Evolutionary conservation across 2,329 filamentous ascomycete genomes (phyloP), one percentile per base, ranked within the genome.

Genomic region (Boeremia lycopersici): DNA sequence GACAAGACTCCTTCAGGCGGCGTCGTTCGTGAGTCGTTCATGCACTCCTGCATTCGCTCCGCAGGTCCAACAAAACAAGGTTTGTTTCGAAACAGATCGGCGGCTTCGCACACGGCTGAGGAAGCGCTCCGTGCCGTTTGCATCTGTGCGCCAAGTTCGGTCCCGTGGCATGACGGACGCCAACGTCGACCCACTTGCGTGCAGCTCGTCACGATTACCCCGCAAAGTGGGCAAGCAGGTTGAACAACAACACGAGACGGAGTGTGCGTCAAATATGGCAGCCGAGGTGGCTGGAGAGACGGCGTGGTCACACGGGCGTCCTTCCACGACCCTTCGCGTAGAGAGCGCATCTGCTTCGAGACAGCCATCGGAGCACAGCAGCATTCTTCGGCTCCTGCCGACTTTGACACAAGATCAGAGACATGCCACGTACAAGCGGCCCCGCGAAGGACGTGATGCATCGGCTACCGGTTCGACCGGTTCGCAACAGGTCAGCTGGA

Each of bases 1-100:
- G 30, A 10, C 30, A 15, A 33, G 31, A 23, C 4, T 31, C 8
- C 12, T 36, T 9, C 19, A 31, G 12, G 26, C 26, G 44, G 33
- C 34, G 34, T 34, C 29, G 51, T 54, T 48, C 45, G 35, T 39
- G 40, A 44, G 51, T 48, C 45, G 51, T 54, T 54, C 51, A 54
- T 40, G 39, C 45, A 54, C 51, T 48, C 45, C 39, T 45, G 28
- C 51, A 30, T 30, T 44, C 45, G 50, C 50, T 53, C 43, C 44
- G 45, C 51, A 54, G 50, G 28, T 43, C 40, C 34, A 54, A 45
- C 51, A 35, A 40, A 48, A 54, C 51, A 48, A 45, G 39, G 45
- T 54, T 54, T 40, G 34, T 54, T 48, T 48, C 51, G 44, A 54
- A 54, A 54, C 39, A n/a, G 51, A 54, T 54, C 51, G 51, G 45